Evolutionary conservation across 2,329 filamentous ascomycete genomes (phyloP).

Genomic region (Epichloe gansuensis): DNA sequence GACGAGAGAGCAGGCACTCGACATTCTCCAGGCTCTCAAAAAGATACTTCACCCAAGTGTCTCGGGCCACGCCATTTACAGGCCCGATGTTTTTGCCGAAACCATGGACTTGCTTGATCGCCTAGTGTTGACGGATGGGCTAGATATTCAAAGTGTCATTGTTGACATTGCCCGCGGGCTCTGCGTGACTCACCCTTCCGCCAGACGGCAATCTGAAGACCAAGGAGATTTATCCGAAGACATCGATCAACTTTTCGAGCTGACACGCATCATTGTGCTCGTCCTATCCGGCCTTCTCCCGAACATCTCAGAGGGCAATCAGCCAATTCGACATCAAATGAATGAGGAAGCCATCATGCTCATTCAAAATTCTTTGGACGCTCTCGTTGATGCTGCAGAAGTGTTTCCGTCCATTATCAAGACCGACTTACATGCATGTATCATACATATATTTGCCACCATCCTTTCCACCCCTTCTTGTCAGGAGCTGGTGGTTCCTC

Average conservation of each 20-base stretch:
- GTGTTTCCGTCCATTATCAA: conserved; percentile 96
- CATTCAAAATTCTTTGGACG: conserved; percentile 67
- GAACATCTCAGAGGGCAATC: conserved; percentile 57
- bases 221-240: conserved; percentile 84
- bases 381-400: conserved; percentile 85
- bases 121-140: conserved; percentile 78
- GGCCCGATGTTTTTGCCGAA: conserved; percentile 90
- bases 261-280: conserved; percentile 90
- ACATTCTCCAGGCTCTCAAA: conserved; percentile 81
- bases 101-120: conserved; percentile 93
- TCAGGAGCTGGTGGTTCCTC: conserved; percentile 78
- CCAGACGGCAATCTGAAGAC: conserved; percentile 41
- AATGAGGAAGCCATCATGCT: conserved; percentile 79
- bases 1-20: conserved; percentile 66
- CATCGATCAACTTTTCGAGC: conserved; percentile 93
- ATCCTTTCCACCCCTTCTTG: conserved; percentile 75
- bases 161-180: conserved; percentile 87
- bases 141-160: conserved; percentile 81
- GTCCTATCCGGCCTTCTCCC: conserved; percentile 81
- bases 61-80: conserved; percentile 90
- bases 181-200: conserved; percentile 83
- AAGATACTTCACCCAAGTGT: conserved; percentile 92
- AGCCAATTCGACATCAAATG: conserved; percentile 58
- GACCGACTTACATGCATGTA: conserved; percentile 89
- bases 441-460: conserved; percentile 90